These are phyloP conservation scores for Solanum bulbocastanum DNA, from an alignment of 257 asterid genomes.

Conservation along the genomic window DNA sequence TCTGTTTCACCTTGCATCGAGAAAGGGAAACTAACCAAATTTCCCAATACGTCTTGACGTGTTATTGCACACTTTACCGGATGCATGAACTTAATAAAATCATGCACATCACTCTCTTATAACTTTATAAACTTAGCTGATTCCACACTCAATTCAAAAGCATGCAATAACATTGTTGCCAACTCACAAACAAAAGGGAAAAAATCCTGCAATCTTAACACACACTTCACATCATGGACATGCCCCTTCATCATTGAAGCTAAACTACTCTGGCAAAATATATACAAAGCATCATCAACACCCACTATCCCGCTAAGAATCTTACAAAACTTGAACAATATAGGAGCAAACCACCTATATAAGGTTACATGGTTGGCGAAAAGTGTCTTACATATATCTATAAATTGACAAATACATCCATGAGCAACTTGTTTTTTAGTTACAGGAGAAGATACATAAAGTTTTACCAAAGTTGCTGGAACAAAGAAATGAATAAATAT, in stretches of 20 bases:
- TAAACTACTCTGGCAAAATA: conserved; percentile 29
- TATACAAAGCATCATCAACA: conserved; percentile 15
- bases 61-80: conserved; percentile 24
- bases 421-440: conserved; percentile 27
- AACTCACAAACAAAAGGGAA: conserved; percentile 48
- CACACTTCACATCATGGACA: not conserved
- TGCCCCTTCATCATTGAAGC: not conserved
- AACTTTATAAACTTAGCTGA: conserved; percentile 6
- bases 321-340: not conserved
- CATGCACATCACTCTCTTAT: conserved; percentile 26
- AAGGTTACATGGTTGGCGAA: not conserved
- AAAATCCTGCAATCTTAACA: conserved; percentile 36
- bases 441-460: conserved; percentile 39
- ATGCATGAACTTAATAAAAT: conserved; percentile 36
- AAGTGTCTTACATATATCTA: conserved; percentile 19
- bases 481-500: conserved; percentile 50
- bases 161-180: conserved; percentile 28
- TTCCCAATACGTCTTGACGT: not conserved
- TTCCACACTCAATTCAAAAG: conserved; percentile 19
- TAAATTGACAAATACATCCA: conserved; percentile 43
- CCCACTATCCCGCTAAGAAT: not conserved
- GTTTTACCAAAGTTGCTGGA: conserved; percentile 50
- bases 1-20: not conserved
- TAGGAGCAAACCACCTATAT: conserved; percentile 18
- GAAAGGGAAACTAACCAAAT: conserved; percentile 19